Evolutionary conservation across 169 alveolate species (phyloP).

Genomic region (Plasmodium vivax): DNA sequence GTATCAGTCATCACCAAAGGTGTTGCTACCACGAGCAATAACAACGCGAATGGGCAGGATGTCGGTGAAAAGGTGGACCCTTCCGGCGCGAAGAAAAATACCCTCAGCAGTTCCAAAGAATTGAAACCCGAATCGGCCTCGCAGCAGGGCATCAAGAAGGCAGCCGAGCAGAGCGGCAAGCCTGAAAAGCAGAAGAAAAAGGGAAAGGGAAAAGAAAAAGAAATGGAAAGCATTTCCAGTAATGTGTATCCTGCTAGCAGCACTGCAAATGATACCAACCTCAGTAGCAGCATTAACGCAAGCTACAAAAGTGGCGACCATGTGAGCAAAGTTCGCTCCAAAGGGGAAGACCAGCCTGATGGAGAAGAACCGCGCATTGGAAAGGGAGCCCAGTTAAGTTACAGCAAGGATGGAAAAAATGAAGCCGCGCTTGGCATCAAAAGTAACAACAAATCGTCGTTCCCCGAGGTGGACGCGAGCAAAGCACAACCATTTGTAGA

Average conservation of each 20-base stretch:
- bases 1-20: constrained; percentile 66
- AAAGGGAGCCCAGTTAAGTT: constrained; percentile 1
- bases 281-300: neutral
- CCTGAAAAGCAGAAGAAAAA: constrained; percentile 26
- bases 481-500: neutral
- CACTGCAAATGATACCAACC: neutral
- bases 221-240: neutral
- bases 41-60: neutral
- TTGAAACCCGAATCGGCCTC: constrained; percentile 19
- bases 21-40: neutral
- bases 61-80: constrained; percentile 8
- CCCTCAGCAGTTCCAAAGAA: constrained; percentile 20
- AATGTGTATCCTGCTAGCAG: neutral
- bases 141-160: constrained; percentile 10
- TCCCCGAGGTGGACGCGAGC: neutral
- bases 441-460: neutral
- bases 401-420: neutral
- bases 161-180: constrained; percentile 4
- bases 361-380: neutral
- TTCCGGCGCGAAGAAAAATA: constrained; percentile 9
- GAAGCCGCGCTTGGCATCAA: neutral
- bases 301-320: neutral
- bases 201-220: neutral
- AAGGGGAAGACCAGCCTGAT: neutral
- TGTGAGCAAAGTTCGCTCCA: neutral